Evolutionary conservation across 2,329 filamentous ascomycete genomes (phyloP).

Genomic region (Amauroascus verrucosus): DNA sequence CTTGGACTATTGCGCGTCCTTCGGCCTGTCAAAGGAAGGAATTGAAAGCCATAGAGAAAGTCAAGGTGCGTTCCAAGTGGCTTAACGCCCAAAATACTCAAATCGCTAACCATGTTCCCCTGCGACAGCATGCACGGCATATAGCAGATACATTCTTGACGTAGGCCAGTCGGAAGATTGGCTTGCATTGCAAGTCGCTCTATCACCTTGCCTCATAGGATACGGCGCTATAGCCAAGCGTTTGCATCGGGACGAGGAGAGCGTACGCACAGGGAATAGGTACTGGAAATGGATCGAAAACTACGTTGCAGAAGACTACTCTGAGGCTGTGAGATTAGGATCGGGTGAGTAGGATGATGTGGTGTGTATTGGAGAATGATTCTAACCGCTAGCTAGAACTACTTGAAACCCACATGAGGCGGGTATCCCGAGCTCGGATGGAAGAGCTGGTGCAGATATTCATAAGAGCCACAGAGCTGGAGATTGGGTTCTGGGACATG

Average conservation of each 20-base stretch:
- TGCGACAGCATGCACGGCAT: slow-evolving; percentile 59
- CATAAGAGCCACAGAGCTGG: slow-evolving; percentile 72
- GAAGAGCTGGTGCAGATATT: slow-evolving; percentile 80
- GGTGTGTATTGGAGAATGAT: slow-evolving; percentile 10
- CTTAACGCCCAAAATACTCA: neutral
- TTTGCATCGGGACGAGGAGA: slow-evolving; percentile 54
- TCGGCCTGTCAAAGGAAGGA: slow-evolving; percentile 63
- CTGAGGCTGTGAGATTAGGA: slow-evolving; percentile 58
- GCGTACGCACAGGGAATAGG: slow-evolving; percentile 52
- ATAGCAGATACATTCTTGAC: slow-evolving; percentile 79
- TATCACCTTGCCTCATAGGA: slow-evolving; percentile 82
- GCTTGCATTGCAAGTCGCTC: slow-evolving; percentile 71
- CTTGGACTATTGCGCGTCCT: slow-evolving; percentile 67
- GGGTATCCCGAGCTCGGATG: slow-evolving; percentile 62
- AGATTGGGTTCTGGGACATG: slow-evolving; percentile 68
- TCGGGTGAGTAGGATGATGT: slow-evolving; percentile 44
- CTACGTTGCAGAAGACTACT: slow-evolving; percentile 73
- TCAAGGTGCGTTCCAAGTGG: slow-evolving; percentile 45
- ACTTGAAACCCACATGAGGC: slow-evolving; percentile 62
- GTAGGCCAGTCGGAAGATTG: slow-evolving; percentile 80
- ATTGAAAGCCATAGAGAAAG: slow-evolving; percentile 66
- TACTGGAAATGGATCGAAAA: slow-evolving; percentile 92
- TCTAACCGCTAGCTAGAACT: slow-evolving; percentile 42
- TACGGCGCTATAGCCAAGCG: slow-evolving; percentile 70
- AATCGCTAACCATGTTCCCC: neutral